Conservation (phyloP, 1,139 yeast genomes). For the Debaryomyces psychrophilus region DNA sequence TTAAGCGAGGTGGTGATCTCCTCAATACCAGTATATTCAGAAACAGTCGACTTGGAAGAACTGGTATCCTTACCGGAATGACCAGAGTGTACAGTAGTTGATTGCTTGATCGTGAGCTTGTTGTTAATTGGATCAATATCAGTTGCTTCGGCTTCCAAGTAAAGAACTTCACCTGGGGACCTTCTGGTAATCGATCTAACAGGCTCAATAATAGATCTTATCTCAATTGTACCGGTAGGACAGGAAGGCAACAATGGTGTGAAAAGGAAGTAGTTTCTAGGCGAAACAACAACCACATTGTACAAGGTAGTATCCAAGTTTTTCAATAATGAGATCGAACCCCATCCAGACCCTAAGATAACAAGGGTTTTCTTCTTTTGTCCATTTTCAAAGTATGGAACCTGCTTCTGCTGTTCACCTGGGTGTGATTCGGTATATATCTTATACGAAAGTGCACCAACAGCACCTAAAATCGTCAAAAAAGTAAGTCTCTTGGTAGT, state of each 20-base stretch:
- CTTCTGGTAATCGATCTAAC: conserved; percentile 72
- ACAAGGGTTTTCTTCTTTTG: conserved; percentile 86
- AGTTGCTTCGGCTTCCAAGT: conserved; percentile 91
- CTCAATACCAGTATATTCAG: conserved; percentile 41
- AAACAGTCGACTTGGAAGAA: conserved; percentile 53
- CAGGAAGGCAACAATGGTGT: conserved; percentile 93
- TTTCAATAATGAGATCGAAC: conserved; percentile 79
- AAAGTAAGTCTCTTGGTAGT: conserved; percentile 33
- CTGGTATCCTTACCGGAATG: conserved; percentile 57
- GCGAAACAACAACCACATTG: conserved; percentile 87
- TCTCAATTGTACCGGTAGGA: conserved; percentile 91
- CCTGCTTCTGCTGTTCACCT: conserved; percentile 54
- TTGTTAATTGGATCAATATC: conserved; percentile 72
- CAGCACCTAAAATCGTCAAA: conserved; percentile 35
- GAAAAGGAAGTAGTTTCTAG: conserved; percentile 92
- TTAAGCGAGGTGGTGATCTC: conserved; percentile 53
- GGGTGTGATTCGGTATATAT: conserved; percentile 68
- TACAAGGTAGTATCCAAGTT: conserved; percentile 83
- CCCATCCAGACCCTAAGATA: conserved; percentile 95
- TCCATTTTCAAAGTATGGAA: conserved; percentile 64
- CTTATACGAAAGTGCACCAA: conserved; percentile 56
- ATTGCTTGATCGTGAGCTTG: conserved; percentile 60
- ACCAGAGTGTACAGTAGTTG: conserved; percentile 55
- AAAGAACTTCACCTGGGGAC: conserved; percentile 77
- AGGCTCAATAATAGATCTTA: conserved; percentile 88